Base-by-base conservation (phyloP, 1,284 basidiomycete species). In the Ustilago vetiveriae region DNA sequence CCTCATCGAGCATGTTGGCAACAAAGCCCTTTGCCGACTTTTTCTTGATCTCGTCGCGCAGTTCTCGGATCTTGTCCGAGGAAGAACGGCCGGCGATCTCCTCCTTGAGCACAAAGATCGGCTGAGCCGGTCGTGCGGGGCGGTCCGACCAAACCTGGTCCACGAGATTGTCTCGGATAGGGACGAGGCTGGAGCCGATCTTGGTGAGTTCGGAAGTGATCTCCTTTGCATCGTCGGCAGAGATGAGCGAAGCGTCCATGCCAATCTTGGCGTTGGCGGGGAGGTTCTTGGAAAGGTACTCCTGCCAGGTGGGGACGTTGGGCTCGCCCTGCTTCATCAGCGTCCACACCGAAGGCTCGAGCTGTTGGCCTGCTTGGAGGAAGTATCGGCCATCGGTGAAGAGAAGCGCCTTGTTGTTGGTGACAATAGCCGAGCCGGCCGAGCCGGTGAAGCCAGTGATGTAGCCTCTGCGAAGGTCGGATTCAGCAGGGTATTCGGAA, bases 311-410 rank as follows among this genome's bases (percentile, higher is more conserved):
- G 2, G 92, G 93, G 4, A 95, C 90, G 71, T 91, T 92, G 86
- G 81, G 40, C 59, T 78, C 77, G 19, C 80, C 94, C 74, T 91
- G 88, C 82, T 92, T 95, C 91, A 95, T 94, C 76, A 98, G 84
- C 2, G 86, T 90, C 94, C 94, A 98, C 68, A 94, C 93, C 46
- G 86, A 76, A 4, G 77, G 76, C 77, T 95, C 92, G 43, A 98
- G 85, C 84, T 98, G 90, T 75, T 94, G 88, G 58, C 87, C 88
- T 0, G 94, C 95, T 83, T 98, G 95, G 13, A 96, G 84, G 79
- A 91, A 96, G 83, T 98, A 98, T 39, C 95, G 85, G 2, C 94
- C 94, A 84, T 97, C 94, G 2, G 94, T 96, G 82, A 94, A 94
- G 42, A 94, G 84, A 62, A 86, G 88, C 0, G 75, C 80, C 41